A percentile compares a stretch with the other conserved stretches of the same genome.
These are phyloP conservation scores for Cryptosporidium xiaoi DNA, from an alignment of 169 alveolate species.

Conservation along the genomic window DNA sequence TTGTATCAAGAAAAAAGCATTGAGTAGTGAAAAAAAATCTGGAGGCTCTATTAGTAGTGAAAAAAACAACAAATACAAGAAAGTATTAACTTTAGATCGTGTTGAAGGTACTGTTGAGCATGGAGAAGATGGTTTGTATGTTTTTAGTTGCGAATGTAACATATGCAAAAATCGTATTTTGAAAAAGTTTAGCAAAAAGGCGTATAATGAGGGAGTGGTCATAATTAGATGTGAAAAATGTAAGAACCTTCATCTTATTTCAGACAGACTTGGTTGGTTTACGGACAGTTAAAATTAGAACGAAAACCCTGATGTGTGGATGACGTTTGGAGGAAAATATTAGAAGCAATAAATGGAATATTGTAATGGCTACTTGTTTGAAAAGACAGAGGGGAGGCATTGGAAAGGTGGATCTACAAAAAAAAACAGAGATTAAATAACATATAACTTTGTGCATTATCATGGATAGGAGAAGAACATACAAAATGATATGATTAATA, in stretches of 20 bases:
- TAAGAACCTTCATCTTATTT: slow-evolving; percentile 83
- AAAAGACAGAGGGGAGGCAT: not conserved
- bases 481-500: slow-evolving; percentile 11
- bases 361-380: not conserved
- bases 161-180: slow-evolving; percentile 81
- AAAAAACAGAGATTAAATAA: too few species aligned
- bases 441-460: too few species aligned
- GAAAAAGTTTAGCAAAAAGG: slow-evolving; percentile 82
- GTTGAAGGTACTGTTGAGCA: slow-evolving; percentile 47
- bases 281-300: slow-evolving; percentile 31
- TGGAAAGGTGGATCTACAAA: too few species aligned
- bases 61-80: not conserved
- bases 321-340: too few species aligned
- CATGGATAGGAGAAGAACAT: not conserved
- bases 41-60: too few species aligned
- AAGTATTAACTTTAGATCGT: not conserved
- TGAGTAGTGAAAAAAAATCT: too few species aligned
- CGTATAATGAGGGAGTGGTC: slow-evolving; percentile 86
- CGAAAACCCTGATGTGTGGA: too few species aligned
- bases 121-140: slow-evolving; percentile 76
- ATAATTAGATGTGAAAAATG: slow-evolving; percentile 85
- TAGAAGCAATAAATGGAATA: too few species aligned
- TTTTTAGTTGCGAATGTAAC: slow-evolving; percentile 84
- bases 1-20: too few species aligned
- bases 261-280: slow-evolving; percentile 89